Percentiles rank a stretch among this genome's conserved stretches.
phyloP scores from a whole-genome alignment of 306 rosid genomes.

The Astragalus glycyphyllos region DNA sequence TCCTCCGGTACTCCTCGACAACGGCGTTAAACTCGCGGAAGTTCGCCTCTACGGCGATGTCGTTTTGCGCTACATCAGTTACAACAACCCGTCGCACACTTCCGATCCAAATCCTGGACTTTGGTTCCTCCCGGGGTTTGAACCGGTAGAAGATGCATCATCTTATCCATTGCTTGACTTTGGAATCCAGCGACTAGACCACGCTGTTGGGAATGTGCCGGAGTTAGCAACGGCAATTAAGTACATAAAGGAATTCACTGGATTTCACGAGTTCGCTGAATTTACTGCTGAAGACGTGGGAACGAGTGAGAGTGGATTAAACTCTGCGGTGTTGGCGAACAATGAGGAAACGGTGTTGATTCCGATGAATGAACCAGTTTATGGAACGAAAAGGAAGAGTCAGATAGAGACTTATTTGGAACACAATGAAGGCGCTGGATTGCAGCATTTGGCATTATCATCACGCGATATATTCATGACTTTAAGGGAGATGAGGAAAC shows the following conservation, averaged over 20 bases:
- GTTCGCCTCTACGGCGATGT: constrained; percentile 87
- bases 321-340: constrained; percentile 76
- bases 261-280: constrained; percentile 95
- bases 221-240: constrained; percentile 54
- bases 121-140: constrained; percentile 80
- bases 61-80: constrained; percentile 82
- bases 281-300: constrained; percentile 95
- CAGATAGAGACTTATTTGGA: constrained; percentile 92
- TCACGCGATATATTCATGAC: constrained; percentile 72
- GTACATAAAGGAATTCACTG: constrained; percentile 67
- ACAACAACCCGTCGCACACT: constrained; percentile 11
- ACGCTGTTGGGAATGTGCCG: constrained; percentile 91
- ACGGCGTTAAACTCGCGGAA: constrained; percentile 60
- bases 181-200: constrained; percentile 80
- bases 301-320: constrained; percentile 87
- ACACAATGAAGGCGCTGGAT: constrained; percentile 92
- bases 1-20: constrained; percentile 55
- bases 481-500: constrained; percentile 77
- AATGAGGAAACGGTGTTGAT: constrained; percentile 78
- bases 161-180: constrained; percentile 60
- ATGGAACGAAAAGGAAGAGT: constrained; percentile 87
- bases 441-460: constrained; percentile 81
- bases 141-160: constrained; percentile 47
- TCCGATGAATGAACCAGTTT: constrained; percentile 89
- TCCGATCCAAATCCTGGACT: constrained; percentile 42